Base-by-base conservation (phyloP, 2,329 filamentous ascomycete species). In the Colletotrichum chlorophyti region DNA sequence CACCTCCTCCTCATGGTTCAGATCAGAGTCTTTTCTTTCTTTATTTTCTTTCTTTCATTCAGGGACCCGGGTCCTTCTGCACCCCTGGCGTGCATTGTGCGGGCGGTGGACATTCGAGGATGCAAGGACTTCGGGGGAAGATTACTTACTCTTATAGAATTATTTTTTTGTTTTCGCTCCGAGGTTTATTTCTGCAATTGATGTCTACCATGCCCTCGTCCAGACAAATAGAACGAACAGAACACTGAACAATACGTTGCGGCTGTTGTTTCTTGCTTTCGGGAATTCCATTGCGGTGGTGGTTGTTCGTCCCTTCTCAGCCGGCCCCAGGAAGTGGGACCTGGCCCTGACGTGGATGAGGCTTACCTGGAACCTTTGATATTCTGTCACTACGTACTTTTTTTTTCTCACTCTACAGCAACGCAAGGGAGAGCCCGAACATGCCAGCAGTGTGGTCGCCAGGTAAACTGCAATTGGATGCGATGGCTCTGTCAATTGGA, bases 351-450 rank as follows among this genome's bases (percentile, higher is more conserved):
- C n/a, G 23, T 40, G 46, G 37, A 57, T 45, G 57, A 57, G 51
- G 51, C 51, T 35, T 40, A 40, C 38, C 47, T 51, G 31, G 52
- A 32, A 49, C 34, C 26, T 34, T 19, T 27, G 29, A 45, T 38
- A 43, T 49, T 45, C 38, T 43, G 17, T 38, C 35, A 31, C 45
- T 35, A 40, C 14, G 29, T 35, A 27, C 26, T 23, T n/a, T n/a
- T n/a, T n/a, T n/a, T n/a, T n/a, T n/a, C n/a, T n/a, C n/a, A n/a
- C n/a, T n/a, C n/a, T 57, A n/a, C 24, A 21, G 24, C 38, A 45
- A 50, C 24, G 57, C 43, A 57, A 60, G 57, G 51, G 57, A 60
- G 52, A 35, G 35, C 19, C 24, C 14, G 37, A 40, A 31, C 51
- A 57, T 60, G 53, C 51, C 57, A 55, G 45, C 11, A 29, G 23